Evolutionary conservation across 768 basidiomycete genomes (phyloP).

Genomic region (Termitomyces sp.): DNA sequence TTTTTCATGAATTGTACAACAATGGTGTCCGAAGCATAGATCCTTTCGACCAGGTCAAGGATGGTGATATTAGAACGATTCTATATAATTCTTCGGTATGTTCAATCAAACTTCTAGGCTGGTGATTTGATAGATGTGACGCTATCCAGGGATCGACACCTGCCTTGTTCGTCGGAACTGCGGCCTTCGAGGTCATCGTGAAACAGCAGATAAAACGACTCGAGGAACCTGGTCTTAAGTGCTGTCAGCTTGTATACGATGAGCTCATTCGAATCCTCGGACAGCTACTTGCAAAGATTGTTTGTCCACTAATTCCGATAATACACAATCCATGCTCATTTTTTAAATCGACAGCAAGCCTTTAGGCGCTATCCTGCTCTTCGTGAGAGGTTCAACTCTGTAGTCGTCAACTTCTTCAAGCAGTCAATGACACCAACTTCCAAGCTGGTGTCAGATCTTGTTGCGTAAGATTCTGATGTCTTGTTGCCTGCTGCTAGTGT

Average conservation of each 20-base stretch:
- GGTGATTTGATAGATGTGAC: not conserved
- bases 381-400: conserved; percentile 90
- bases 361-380: conserved; percentile 98
- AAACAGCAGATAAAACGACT: conserved; percentile 98
- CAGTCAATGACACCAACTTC: conserved; percentile 88
- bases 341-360: conserved; percentile 56
- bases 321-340: not conserved
- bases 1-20: conserved; percentile 98
- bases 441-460: conserved; percentile 91
- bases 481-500: not conserved
- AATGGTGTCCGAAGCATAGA: conserved; percentile 94
- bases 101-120: conserved; percentile 8
- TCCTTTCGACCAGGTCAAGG: conserved; percentile 98
- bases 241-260: conserved; percentile 94
- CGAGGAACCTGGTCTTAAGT: conserved; percentile 91
- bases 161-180: conserved; percentile 92
- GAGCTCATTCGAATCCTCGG: conserved; percentile 95
- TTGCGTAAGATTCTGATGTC: conserved; percentile 49
- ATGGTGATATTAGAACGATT: conserved; percentile 94
- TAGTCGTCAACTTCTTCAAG: conserved; percentile 98
- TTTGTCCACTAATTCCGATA: conserved; percentile 22
- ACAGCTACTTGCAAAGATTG: conserved; percentile 86
- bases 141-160: conserved; percentile 81
- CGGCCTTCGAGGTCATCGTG: conserved; percentile 97
- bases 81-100: conserved; percentile 95